These are phyloP conservation scores for Scutellaria baicalensis DNA, from an alignment of 257 asterid species.

Conservation along the genomic window DNA sequence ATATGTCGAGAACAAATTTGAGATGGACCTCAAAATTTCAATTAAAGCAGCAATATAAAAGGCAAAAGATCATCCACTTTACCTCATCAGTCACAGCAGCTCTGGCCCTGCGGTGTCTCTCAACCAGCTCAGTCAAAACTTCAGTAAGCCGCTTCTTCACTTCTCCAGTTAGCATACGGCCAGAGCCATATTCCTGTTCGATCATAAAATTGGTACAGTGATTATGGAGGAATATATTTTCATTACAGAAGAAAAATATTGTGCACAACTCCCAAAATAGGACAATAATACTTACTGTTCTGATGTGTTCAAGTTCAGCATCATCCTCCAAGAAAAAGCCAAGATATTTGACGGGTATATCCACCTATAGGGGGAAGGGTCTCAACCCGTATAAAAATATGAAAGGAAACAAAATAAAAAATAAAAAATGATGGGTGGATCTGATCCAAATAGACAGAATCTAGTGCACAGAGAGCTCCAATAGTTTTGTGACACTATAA, in stretches of 20 bases:
- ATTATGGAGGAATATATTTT: not conserved
- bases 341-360: constrained; percentile 80
- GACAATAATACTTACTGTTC: constrained; percentile 34
- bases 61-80: not conserved
- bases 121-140: constrained; percentile 70
- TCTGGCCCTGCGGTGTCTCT: constrained; percentile 76
- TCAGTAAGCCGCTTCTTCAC: constrained; percentile 71
- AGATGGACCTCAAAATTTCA: not conserved
- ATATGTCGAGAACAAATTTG: not conserved
- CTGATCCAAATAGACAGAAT: not conserved
- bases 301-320: constrained; percentile 60
- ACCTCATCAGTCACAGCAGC: constrained; percentile 96
- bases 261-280: not conserved
- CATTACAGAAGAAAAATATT: not conserved
- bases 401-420: not conserved
- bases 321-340: constrained; percentile 95
- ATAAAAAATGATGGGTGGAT: not conserved
- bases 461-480: not conserved
- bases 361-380: constrained; percentile 42
- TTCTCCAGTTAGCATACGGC: constrained; percentile 93
- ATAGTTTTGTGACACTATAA: no score
- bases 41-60: not conserved
- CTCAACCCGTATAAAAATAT: not conserved
- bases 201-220: not conserved
- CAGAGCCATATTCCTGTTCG: constrained; percentile 78